Evolutionary conservation across 2,329 filamentous ascomycete genomes (phyloP).

Genomic region (Xenoacremonium recifei): DNA sequence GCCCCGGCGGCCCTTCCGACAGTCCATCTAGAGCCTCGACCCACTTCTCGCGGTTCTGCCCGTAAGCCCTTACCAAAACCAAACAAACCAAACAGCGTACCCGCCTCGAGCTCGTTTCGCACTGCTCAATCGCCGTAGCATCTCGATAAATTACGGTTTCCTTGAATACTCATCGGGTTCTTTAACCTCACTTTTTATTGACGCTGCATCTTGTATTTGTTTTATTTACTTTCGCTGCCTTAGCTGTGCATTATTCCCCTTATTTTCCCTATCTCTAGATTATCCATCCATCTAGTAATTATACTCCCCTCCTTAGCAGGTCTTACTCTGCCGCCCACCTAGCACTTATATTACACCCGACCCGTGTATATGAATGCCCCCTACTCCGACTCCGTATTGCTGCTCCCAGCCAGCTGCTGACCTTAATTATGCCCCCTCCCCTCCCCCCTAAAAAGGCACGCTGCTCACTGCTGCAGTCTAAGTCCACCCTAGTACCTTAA

Average conservation of each 20-base stretch:
- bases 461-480: too few relatives aligned
- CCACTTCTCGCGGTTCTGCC: too few relatives aligned
- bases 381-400: neutral
- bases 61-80: too few relatives aligned
- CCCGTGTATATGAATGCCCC: neutral
- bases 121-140: too few relatives aligned
- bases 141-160: neutral
- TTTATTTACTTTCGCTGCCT: neutral
- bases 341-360: neutral
- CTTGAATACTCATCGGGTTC: neutral
- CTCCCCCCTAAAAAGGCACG: too few relatives aligned
- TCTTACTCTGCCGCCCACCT: neutral
- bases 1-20: too few relatives aligned
- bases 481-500: too few relatives aligned
- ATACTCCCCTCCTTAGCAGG: neutral
- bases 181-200: neutral
- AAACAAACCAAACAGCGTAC: too few relatives aligned
- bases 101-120: too few relatives aligned
- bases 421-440: too few relatives aligned
- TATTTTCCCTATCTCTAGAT: neutral
- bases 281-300: neutral
- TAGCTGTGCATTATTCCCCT: conserved; percentile 1
- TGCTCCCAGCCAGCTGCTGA: too few relatives aligned
- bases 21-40: too few relatives aligned
- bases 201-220: neutral